Evolutionary conservation across 2,329 filamentous ascomycete species (phyloP).

Genomic region (Hyphodiscus sp.): DNA sequence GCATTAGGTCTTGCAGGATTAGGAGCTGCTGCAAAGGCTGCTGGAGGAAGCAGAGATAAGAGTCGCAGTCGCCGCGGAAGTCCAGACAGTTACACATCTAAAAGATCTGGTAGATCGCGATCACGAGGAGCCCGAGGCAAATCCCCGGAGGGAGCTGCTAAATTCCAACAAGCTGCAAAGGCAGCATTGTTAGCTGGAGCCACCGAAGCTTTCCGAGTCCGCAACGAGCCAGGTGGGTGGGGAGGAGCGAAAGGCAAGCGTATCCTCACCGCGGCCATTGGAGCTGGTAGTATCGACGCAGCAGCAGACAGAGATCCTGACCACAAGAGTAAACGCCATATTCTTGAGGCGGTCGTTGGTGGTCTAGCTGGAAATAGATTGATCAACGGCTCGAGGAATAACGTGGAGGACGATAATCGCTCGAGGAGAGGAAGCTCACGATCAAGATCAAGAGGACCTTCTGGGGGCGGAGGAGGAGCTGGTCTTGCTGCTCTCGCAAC

Average conservation of each 20-base stretch:
- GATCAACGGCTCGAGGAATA: conserved; percentile 69
- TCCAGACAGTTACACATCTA: conserved; percentile 35
- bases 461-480: conserved; percentile 30
- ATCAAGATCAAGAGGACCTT: conserved; percentile 56
- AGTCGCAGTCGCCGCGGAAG: conserved; percentile 34
- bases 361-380: conserved; percentile 81
- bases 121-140: conserved; percentile 45
- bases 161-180: conserved; percentile 81
- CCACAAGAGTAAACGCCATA: conserved; percentile 73
- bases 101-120: conserved; percentile 45
- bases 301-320: conserved; percentile 59
- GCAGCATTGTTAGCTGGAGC: conserved; percentile 86
- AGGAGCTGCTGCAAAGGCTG: conserved; percentile 54
- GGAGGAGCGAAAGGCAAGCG: conserved; percentile 88
- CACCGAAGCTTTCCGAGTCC: conserved; percentile 83
- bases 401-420: conserved; percentile 42
- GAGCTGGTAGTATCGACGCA: conserved; percentile 80
- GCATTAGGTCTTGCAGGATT: conserved; percentile 56
- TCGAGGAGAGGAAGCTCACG: conserved; percentile 61
- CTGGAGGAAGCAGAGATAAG: conserved; percentile 41
- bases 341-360: conserved; percentile 81
- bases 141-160: conserved; percentile 46
- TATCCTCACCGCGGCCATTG: conserved; percentile 77
- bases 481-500: conserved; percentile 59
- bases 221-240: conserved; percentile 86